Evolutionary conservation across 345 rosid species (phyloP).

Genomic region (Jatropha curcas): DNA sequence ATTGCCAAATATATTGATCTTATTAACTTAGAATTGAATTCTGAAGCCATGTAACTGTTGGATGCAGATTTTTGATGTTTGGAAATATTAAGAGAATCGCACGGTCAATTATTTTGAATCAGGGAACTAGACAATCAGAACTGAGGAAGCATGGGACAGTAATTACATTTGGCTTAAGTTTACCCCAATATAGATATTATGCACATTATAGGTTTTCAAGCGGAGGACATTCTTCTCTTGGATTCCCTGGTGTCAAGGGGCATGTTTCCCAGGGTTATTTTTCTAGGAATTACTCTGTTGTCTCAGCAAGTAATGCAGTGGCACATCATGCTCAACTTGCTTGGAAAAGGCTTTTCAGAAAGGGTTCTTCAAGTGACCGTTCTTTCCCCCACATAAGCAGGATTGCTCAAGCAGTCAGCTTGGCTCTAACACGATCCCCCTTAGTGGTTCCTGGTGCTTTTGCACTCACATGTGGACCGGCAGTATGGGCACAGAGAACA

Average conservation of each 20-base stretch:
- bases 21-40: background rate
- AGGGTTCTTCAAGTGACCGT: slow-evolving; percentile 34
- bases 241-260: slow-evolving; percentile 35
- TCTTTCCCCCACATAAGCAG: slow-evolving; percentile 44
- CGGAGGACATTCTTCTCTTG: slow-evolving; percentile 32
- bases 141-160: slow-evolving; percentile 37
- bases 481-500: slow-evolving; percentile 60
- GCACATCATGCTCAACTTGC: slow-evolving; percentile 53
- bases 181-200: slow-evolving; percentile 40
- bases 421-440: slow-evolving; percentile 68
- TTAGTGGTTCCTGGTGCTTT: slow-evolving; percentile 61
- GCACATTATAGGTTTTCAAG: slow-evolving; percentile 29
- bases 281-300: slow-evolving; percentile 44
- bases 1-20: too few relatives aligned
- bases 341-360: slow-evolving; percentile 57
- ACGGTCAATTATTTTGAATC: slow-evolving; percentile 31
- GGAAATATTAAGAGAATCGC: slow-evolving; percentile 41
- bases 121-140: slow-evolving; percentile 27
- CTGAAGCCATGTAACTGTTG: slow-evolving; percentile 6
- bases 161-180: slow-evolving; percentile 41
- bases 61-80: slow-evolving; percentile 60
- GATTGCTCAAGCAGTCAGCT: slow-evolving; percentile 73
- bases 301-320: slow-evolving; percentile 39
- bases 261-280: slow-evolving; percentile 20
- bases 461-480: slow-evolving; percentile 53